These are phyloP conservation scores for Trichoderma reesei DNA, from an alignment of 495 filamentous ascomycete species.

Conservation along the genomic window DNA sequence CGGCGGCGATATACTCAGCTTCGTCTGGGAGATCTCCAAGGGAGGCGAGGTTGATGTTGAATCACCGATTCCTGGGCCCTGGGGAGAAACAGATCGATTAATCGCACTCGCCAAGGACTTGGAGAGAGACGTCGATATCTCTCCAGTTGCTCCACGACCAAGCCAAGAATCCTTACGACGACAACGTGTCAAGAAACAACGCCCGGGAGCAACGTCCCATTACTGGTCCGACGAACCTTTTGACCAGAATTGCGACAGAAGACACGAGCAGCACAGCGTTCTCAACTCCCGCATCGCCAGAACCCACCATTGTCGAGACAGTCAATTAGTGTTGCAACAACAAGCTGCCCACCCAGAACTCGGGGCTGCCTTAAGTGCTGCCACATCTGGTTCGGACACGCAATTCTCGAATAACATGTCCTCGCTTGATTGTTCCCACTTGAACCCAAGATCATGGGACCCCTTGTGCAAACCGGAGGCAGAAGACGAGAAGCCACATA, in stretches of 20 bases:
- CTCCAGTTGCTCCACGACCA: background rate
- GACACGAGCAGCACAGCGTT: background rate
- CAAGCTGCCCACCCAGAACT: background rate
- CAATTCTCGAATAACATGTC: background rate
- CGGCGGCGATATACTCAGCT: background rate
- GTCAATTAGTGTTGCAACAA: background rate
- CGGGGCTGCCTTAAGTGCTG: background rate
- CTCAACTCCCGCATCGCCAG: background rate
- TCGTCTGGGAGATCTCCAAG: background rate
- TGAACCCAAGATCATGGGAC: background rate
- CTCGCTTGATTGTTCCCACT: background rate
- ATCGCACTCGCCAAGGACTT: slow-evolving; percentile 5
- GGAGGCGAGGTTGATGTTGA: background rate
- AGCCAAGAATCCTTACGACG: background rate
- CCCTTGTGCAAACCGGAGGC: background rate
- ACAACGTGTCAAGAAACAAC: background rate
- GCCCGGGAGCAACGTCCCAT: background rate
- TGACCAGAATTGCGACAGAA: background rate
- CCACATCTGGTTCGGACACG: background rate
- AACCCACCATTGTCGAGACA: background rate
- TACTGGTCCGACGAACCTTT: background rate
- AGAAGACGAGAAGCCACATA: background rate
- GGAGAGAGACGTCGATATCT: background rate
- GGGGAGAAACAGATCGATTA: slow-evolving; percentile 4
- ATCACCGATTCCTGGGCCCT: background rate